Evolutionary conservation across 2,329 filamentous ascomycete species (phyloP).

Genomic region (Penicillium sp.): DNA sequence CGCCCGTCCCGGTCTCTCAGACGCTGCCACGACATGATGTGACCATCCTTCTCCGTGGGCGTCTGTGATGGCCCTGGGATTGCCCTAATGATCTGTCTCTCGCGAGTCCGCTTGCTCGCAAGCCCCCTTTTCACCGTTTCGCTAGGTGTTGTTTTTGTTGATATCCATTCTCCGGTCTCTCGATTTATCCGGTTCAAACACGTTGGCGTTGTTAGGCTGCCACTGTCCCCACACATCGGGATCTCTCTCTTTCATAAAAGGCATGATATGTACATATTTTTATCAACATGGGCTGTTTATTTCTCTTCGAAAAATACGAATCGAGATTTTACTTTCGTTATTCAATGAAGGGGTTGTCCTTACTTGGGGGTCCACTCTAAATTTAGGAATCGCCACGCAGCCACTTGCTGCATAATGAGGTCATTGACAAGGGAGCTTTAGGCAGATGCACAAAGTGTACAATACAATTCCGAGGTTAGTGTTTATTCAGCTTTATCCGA

Average conservation of each 20-base stretch:
- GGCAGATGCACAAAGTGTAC: not conserved
- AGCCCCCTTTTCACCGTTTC: not conserved
- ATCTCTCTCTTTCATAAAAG: constrained; percentile 4
- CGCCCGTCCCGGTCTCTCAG: constrained; percentile 1
- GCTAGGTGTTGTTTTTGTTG: constrained; percentile 5
- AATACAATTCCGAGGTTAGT: not conserved
- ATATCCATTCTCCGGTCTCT: constrained; percentile 8
- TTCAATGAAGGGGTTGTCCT: not conserved
- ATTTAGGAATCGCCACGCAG: not conserved
- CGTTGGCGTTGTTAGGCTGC: constrained; percentile 6
- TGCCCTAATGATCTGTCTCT: constrained; percentile 5
- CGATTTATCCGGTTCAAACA: constrained; percentile 1
- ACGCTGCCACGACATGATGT: constrained; percentile 3
- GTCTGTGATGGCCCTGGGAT: constrained; percentile 3
- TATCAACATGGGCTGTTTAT: not conserved
- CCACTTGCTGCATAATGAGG: not conserved
- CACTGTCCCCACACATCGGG: not conserved
- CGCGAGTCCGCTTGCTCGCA: not conserved
- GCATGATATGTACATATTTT: constrained; percentile 18
- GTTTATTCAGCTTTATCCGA: not conserved
- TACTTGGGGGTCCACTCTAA: not conserved
- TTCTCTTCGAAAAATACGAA: not conserved
- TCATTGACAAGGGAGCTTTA: not conserved
- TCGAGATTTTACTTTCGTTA: not conserved
- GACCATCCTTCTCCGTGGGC: not conserved